phyloP scores from a whole-genome alignment of 371 early-diverging fungal genomes.

The Mortierella sp. region DNA sequence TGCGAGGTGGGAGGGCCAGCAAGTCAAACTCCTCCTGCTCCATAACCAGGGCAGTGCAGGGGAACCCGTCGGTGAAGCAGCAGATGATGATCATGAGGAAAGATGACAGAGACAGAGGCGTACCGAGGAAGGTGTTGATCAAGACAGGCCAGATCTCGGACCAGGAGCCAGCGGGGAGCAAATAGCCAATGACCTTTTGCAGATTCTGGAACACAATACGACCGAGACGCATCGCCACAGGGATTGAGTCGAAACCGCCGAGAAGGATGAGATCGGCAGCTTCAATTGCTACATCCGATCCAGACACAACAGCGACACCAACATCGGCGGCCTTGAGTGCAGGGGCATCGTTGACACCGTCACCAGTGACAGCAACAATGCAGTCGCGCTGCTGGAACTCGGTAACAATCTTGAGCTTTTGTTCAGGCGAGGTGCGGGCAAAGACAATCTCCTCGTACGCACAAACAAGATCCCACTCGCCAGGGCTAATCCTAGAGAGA shows the following conservation, averaged over 20 bases:
- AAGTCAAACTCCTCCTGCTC: conserved; percentile 74
- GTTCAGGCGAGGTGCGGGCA: conserved; percentile 89
- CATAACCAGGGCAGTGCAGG: conserved; percentile 74
- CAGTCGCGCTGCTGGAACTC: conserved; percentile 74
- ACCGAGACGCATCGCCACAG: conserved; percentile 81
- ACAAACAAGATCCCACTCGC: conserved; percentile 70
- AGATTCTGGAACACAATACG: conserved; percentile 86
- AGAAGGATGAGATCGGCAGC: conserved; percentile 82
- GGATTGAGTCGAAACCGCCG: conserved; percentile 76
- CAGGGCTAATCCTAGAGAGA: conserved; percentile 60
- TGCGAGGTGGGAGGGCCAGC: conserved; percentile 70
- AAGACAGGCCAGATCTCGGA: conserved; percentile 79
- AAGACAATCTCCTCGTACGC: conserved; percentile 82
- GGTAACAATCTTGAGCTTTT: conserved; percentile 83
- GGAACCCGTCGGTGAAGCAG: conserved; percentile 62
- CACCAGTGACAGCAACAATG: conserved; percentile 85
- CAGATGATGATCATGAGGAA: conserved; percentile 77
- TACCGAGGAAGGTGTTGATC: conserved; percentile 76
- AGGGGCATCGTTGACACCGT: conserved; percentile 95
- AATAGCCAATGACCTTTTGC: conserved; percentile 82
- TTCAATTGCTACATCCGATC: conserved; percentile 84
- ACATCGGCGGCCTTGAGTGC: conserved; percentile 84
- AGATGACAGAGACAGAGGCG: conserved; percentile 72
- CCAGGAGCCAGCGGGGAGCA: conserved; percentile 79
- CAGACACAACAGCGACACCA: conserved; percentile 82